phyloP scores from a whole-genome alignment of 176 grass and related monocot genomes.

The Musa troglodytarum region DNA sequence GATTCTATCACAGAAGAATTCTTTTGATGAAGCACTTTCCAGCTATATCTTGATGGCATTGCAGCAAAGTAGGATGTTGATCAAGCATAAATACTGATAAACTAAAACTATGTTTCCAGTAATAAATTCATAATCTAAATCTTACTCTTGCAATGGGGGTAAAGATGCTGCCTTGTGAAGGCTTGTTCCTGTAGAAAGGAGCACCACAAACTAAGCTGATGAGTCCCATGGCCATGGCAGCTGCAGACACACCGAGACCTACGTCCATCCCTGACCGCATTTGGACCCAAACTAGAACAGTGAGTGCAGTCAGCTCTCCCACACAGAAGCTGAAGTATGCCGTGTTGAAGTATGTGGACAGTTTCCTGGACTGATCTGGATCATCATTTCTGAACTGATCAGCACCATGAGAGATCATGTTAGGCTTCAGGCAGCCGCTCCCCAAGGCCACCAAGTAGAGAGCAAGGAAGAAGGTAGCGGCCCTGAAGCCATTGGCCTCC shows the following conservation, averaged over 20 bases:
- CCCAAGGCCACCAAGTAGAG: no score
- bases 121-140: not conserved
- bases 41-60: no score
- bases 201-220: constrained; percentile 43
- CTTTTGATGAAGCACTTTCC: no score
- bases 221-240: constrained; percentile 61
- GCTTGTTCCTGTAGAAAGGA: constrained; percentile 66
- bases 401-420: constrained; percentile 15
- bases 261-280: constrained; percentile 83
- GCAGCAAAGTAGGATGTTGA: no score
- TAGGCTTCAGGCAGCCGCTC: no score
- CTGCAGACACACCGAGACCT: constrained; percentile 59
- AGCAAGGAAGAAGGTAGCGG: constrained; percentile 39
- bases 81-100: no score
- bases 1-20: no score
- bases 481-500: constrained; percentile 54
- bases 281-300: constrained; percentile 60
- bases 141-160: constrained; percentile 29
- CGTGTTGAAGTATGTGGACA: no score
- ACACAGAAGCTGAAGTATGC: no score
- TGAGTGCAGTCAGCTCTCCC: no score
- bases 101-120: no score
- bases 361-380: constrained; percentile 15
- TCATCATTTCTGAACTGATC: constrained; percentile 50
- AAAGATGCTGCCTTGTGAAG: constrained; percentile 18